Evolutionary conservation across 257 asterid genomes (phyloP).

Genomic region (Jaltomata sinuosa): DNA sequence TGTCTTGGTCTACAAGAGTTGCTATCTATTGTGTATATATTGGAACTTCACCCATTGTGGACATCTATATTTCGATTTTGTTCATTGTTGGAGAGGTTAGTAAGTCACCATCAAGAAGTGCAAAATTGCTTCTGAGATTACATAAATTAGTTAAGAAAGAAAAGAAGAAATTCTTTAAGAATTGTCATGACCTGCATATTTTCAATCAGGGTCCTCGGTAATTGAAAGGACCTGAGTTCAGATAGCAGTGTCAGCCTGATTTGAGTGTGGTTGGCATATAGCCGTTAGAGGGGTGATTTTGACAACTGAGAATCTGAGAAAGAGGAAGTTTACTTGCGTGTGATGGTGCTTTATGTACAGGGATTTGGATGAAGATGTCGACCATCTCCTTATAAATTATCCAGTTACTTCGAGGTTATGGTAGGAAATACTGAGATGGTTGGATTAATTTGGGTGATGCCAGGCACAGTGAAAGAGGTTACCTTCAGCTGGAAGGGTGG

Average conservation of each 20-base stretch:
- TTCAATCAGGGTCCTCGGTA: background rate
- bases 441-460: background rate
- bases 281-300: background rate
- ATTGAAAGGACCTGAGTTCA: background rate
- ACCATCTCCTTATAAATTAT: background rate
- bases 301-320: background rate
- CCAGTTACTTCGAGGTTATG: background rate
- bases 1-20: background rate
- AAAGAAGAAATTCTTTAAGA: background rate
- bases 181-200: background rate
- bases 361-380: background rate
- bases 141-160: background rate
- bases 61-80: background rate
- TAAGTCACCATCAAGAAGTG: background rate
- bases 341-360: background rate
- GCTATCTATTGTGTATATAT: background rate
- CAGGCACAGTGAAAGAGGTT: background rate
- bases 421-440: background rate
- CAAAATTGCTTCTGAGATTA: background rate
- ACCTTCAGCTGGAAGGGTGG: background rate
- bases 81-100: background rate
- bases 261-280: background rate
- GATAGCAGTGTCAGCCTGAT: background rate
- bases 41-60: background rate
- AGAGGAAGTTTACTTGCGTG: background rate